Base-by-base conservation (phyloP, 2,329 filamentous ascomycete species). In the Penicillium corylophilum region DNA sequence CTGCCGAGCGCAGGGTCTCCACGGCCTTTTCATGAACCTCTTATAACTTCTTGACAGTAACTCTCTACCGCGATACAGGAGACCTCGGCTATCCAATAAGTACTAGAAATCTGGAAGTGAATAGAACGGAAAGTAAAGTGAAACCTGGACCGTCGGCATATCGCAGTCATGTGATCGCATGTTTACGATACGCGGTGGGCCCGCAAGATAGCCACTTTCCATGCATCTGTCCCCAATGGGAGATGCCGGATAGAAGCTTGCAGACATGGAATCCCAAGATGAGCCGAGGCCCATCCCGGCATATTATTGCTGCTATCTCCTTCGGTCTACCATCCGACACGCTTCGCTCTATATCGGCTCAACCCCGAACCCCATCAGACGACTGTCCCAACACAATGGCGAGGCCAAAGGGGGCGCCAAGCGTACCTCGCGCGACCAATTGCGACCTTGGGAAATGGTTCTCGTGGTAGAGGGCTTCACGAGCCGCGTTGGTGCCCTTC, bases 321-420 rank as follows among this genome's bases (percentile, higher is more conserved):
- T 97, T 31, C 87, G 92, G 18, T 96, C 93, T 0, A 91, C 86
- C 0, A 80, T 91, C 9, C 81, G 83, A 41, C 85, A 84, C 66
- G 79, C 82, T 24, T 75, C 71, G 41, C 79, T 93, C 24, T 99
- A 99, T 71, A 87, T 97, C 48, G 94, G 94, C 47, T 95, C 90
- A 39, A 97, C 94, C 1, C 92, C 92, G 0, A 85, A 96, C 66
- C 93, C 94, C 38, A 84, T 85, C 1, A 82, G 93, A 53, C 88
- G 94, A 13, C 79, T 97, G 22, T 85, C 84, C 55, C 94, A 97
- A 70, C 94, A 99, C 74, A 99, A 99, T 80, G 94, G 94, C 46
- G 76, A 85, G 44, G 80, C 80, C 28, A 88, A 84, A 66, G 94
- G 94, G 46, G 94, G 94, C 31, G 94, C 94, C 26, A 83, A 79